Conservation (phyloP, 208 protist genomes). For the Leishmania lainsoni region DNA sequence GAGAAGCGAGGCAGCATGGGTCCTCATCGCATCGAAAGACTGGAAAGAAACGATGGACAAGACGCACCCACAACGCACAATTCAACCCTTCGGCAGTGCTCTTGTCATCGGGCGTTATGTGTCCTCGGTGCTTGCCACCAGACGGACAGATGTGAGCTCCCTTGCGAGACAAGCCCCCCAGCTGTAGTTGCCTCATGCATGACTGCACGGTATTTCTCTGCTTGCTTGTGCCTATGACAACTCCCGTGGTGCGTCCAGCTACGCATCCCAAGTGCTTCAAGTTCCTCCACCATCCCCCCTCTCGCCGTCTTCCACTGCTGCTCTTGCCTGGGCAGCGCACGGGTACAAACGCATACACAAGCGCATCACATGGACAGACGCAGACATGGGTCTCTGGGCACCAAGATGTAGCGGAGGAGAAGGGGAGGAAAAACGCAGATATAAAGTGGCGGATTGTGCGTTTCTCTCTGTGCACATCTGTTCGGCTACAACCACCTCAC, state of each 20-base stretch:
- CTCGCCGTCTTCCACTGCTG: not conserved
- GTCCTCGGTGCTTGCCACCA: not conserved
- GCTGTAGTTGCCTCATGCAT: not conserved
- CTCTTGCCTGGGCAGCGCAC: not conserved
- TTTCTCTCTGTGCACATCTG: not conserved
- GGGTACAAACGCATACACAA: not conserved
- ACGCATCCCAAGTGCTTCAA: not conserved
- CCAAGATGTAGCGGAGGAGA: not conserved
- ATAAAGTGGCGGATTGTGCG: not conserved
- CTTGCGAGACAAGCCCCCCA: not conserved
- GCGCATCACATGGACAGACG: not conserved
- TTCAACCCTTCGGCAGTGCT: not conserved
- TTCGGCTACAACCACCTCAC: constrained; percentile 5
- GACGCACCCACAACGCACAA: not conserved
- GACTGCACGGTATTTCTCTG: not conserved
- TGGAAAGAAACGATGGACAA: not conserved
- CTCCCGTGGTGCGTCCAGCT: not conserved
- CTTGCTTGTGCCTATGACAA: not conserved
- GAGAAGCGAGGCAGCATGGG: not conserved
- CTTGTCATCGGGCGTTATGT: not conserved
- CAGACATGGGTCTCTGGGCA: not conserved
- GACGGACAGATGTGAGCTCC: not conserved
- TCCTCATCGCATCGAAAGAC: not conserved
- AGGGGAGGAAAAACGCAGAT: not conserved
- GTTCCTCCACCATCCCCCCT: not conserved